Conservation (phyloP, 768 basidiomycete species). For the Lyophyllum shimeji region DNA sequence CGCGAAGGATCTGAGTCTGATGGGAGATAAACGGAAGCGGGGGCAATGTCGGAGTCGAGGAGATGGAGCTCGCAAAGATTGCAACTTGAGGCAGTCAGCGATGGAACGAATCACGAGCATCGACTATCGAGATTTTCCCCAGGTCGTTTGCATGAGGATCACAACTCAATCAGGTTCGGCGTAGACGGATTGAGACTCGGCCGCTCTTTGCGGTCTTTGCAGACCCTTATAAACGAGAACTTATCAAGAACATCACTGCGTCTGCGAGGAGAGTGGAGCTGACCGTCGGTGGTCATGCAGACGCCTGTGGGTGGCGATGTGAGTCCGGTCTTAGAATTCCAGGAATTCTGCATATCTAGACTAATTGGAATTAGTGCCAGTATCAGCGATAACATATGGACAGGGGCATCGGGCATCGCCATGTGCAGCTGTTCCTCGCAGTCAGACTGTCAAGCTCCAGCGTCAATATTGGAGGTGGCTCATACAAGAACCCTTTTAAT, state of each 20-base stretch:
- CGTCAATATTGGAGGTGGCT: background rate
- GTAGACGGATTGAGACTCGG: no score
- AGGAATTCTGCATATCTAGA: no score
- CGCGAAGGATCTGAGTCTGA: background rate
- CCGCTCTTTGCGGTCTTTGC: no score
- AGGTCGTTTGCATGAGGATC: background rate
- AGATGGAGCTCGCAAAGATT: background rate
- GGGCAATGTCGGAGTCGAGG: background rate
- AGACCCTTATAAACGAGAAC: no score
- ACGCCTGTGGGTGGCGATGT: no score
- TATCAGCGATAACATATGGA: background rate
- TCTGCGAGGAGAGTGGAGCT: no score
- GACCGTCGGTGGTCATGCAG: no score
- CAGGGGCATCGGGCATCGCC: background rate
- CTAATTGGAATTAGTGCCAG: background rate
- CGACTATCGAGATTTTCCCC: background rate
- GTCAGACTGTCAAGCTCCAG: no score
- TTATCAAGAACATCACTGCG: no score
- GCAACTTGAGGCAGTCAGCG: conserved; percentile 2
- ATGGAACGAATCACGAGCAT: conserved; percentile 12
- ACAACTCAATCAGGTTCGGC: background rate
- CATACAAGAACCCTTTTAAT: no score
- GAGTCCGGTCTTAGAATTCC: no score
- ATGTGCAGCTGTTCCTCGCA: background rate
- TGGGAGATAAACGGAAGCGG: background rate